Percentiles rank a stretch among this genome's conserved stretches.
phyloP scores from a whole-genome alignment of 2,329 filamentous ascomycete genomes.

The Stylonectria norvegica region DNA sequence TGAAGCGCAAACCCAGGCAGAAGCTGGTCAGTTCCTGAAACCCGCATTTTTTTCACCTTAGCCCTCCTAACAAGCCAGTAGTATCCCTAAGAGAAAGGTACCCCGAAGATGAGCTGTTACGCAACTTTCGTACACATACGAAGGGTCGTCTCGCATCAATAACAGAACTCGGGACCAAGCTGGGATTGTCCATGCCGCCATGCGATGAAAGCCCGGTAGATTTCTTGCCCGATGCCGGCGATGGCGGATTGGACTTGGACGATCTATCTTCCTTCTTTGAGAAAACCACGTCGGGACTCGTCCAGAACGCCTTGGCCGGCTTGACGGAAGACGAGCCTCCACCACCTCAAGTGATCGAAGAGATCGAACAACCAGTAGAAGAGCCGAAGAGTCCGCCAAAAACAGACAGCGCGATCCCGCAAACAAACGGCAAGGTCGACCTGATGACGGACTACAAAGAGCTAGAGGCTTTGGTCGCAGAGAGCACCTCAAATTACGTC shows the following conservation, averaged over 20 bases:
- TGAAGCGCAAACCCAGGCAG: slow-evolving; percentile 24
- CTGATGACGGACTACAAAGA: slow-evolving; percentile 41
- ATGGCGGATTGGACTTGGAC: slow-evolving; percentile 36
- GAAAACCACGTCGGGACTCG: slow-evolving; percentile 39
- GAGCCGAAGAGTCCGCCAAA: slow-evolving; percentile 26
- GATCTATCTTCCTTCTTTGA: slow-evolving; percentile 43
- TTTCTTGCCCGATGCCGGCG: slow-evolving; percentile 25
- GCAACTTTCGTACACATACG: slow-evolving; percentile 32
- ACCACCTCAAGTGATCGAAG: slow-evolving; percentile 16
- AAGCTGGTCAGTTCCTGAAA: slow-evolving; percentile 25
- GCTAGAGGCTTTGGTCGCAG: slow-evolving; percentile 41
- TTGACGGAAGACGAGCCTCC: slow-evolving; percentile 29
- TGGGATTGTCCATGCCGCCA: slow-evolving; percentile 35
- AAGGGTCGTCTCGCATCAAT: slow-evolving; percentile 33
- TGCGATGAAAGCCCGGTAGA: slow-evolving; percentile 26
- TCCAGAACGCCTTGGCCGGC: slow-evolving; percentile 39
- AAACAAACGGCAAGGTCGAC: slow-evolving; percentile 32
- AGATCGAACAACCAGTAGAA: slow-evolving; percentile 20
- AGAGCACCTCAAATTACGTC: slow-evolving; percentile 45
- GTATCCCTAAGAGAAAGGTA: slow-evolving; percentile 37
- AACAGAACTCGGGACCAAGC: slow-evolving; percentile 32
- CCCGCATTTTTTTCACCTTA: not conserved
- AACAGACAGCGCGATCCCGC: slow-evolving; percentile 19
- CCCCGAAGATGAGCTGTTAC: slow-evolving; percentile 38
- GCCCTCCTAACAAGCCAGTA: slow-evolving; percentile 9